Evolutionary conservation across 2,329 filamentous ascomycete species (phyloP).

Genomic region (Aureobasidium namibiae): DNA sequence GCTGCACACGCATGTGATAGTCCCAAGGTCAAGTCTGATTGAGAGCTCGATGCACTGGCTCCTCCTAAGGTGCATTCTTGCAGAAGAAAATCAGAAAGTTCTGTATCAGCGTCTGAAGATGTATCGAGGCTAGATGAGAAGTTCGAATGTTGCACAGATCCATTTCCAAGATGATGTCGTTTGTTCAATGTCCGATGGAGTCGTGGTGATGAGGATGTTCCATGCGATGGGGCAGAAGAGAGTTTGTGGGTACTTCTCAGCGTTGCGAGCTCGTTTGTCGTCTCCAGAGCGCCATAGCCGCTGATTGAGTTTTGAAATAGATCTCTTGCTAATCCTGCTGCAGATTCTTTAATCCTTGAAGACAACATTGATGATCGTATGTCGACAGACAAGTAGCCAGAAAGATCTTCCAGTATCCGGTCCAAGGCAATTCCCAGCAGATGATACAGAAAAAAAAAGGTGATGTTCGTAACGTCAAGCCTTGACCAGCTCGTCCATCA

Average conservation of each 20-base stretch:
- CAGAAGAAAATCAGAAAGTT: background rate
- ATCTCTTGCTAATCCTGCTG: background rate
- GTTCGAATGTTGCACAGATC: background rate
- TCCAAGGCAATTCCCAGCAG: background rate
- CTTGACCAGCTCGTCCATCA: background rate
- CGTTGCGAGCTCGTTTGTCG: constrained; percentile 1
- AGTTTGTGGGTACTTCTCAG: constrained; percentile 2
- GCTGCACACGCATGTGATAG: background rate
- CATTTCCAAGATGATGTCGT: background rate
- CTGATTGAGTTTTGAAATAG: background rate
- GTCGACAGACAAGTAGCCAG: background rate
- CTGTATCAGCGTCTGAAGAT: background rate
- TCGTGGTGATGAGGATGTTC: background rate
- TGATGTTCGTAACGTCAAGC: background rate
- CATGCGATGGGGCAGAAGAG: background rate
- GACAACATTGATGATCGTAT: background rate
- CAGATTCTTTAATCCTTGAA: background rate
- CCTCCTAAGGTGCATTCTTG: background rate
- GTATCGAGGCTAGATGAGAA: background rate
- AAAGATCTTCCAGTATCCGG: background rate
- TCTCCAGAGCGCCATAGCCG: background rate
- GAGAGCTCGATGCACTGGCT: background rate
- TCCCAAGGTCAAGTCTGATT: background rate
- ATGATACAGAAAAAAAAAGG: background rate
- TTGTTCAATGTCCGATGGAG: background rate